These are phyloP conservation scores for Lolium rigidum DNA, from an alignment of 176 grass and related monocot species.

Conservation along the genomic window DNA sequence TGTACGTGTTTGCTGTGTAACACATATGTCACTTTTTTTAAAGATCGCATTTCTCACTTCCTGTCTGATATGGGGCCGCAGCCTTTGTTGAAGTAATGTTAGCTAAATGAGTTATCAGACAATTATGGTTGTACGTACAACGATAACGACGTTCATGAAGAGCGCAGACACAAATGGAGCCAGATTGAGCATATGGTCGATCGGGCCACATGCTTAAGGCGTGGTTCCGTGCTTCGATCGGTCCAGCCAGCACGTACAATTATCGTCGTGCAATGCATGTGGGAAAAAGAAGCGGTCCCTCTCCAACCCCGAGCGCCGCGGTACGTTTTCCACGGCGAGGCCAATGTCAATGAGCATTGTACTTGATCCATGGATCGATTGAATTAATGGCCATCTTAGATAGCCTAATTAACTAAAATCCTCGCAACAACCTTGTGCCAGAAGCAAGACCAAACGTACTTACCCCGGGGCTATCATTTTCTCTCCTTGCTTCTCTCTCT, in stretches of 20 bases:
- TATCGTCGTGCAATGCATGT: neutral
- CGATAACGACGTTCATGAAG: neutral
- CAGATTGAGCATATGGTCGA: neutral
- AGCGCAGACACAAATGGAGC: neutral
- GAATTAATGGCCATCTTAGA: neutral
- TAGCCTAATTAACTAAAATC: neutral
- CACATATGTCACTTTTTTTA: neutral
- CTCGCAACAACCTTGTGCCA: neutral
- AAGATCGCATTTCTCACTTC: too few relatives aligned
- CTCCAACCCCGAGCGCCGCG: neutral
- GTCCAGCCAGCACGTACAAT: neutral
- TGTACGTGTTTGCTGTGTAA: neutral
- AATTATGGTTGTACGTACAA: neutral
- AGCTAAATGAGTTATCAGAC: neutral
- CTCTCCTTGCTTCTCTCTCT: too few relatives aligned
- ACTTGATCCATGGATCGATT: neutral
- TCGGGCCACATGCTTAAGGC: neutral
- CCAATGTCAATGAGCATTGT: slow-evolving; percentile 8
- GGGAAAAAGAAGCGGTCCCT: slow-evolving; percentile 27
- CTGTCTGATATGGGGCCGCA: neutral
- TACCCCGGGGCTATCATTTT: neutral
- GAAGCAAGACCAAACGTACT: neutral
- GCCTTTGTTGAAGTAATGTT: neutral
- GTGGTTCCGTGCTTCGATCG: neutral
- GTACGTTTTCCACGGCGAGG: slow-evolving; percentile 20